Evolutionary conservation across 2,329 filamentous ascomycete genomes (phyloP), one percentile per base, ranked within the genome.

Genomic region (Colletotrichum sp.): DNA sequence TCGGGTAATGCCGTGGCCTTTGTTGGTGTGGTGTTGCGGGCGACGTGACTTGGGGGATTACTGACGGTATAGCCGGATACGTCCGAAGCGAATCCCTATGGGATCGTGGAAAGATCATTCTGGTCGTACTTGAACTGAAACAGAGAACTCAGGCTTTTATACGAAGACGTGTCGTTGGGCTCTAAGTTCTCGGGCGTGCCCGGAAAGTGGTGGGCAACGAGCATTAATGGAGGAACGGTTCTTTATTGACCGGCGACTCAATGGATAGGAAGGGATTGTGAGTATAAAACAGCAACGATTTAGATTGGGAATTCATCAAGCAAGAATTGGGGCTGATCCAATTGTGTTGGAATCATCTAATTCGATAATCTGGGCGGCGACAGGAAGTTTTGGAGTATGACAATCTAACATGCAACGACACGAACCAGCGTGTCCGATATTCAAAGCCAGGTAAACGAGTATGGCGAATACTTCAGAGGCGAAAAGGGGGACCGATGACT

Each of bases 251-350:
- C 2, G 18, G 2, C 9, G 38, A 8, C 38, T 43, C 5, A 5
- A 8, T 18, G 36, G 36, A 5, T 9, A 16, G 11, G 18, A 43
- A n/a, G 18, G 8, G 8, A 4, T 47, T 47, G 18, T 47, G 38
- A 4, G 6, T 21, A 21, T 21, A 21, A 4, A 21, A 47, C 0
- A 7, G 18, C 9, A 21, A 0, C 3, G 43, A 21, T 47, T 11
- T 0, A 47, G 43, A 47, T 4, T 47, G 0, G 8, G 0, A 11
- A 43, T 2, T 43, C 18, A n/a, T 43, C 9, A 3, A n/a, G 16
- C 38, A 43, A 6, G 36, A 36, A 36, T 36, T 12, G 2, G 6
- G 6, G 7, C 13, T 8, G 34, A 7, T 16, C 13, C 34, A 8
- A 24, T 16, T 7, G 15, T 36, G 34, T 36, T 16, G 13, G 16